Base-by-base conservation (phyloP, 1,284 basidiomycete genomes). In the Coniferiporia weirii region DNA sequence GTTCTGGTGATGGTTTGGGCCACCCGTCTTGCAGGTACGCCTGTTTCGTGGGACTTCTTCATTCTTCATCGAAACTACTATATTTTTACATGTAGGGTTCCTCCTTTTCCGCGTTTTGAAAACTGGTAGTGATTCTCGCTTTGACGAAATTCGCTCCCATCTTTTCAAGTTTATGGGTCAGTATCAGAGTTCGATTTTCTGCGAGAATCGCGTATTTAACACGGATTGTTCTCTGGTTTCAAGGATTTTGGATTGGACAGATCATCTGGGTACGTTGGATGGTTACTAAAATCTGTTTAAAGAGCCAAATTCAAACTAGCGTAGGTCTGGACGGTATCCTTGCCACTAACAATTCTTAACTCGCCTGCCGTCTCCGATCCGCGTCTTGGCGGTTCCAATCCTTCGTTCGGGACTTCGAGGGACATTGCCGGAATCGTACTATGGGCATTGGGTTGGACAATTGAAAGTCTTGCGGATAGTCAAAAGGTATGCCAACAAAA, bases 381-480 rank as follows among this genome's bases (percentile, higher is more conserved):
- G 3, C 57, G 52, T 3, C 64, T 65, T 12, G 74, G 75, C 2
- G 79, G 79, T 1, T 77, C 76, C 4, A 78, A 81, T 62, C 79
- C 81, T 8, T 57, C 70, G 0, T 89, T 86, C 65, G 86, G 85
- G 0, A 85, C 81, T 0, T 77, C 79, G 1, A 71, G 80, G 49
- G 89, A 91, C 67, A 83, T 91, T 46, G 79, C 81, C 8, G 89
- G 89, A 0, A 74, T 89, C 59, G 75, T 91, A 46, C 66, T 91
- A 5, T 91, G 84, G 77, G 75, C 69, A 1, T 35, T 89, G 19
- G 89, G 88, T 0, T 82, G 85, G 69, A 40, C 78, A 13, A 75
- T 83, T 22, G 88, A 91, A 70, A 74, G 79, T 3, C 65, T 80
- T 8, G 81, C 83, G 1, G 88, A 92, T 69, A 65, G 77, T 15